Evolutionary conservation across 352 stramenopile genomes (phyloP), one percentile per base, ranked within the genome.

Genomic region (Phytophthora brassicae): DNA sequence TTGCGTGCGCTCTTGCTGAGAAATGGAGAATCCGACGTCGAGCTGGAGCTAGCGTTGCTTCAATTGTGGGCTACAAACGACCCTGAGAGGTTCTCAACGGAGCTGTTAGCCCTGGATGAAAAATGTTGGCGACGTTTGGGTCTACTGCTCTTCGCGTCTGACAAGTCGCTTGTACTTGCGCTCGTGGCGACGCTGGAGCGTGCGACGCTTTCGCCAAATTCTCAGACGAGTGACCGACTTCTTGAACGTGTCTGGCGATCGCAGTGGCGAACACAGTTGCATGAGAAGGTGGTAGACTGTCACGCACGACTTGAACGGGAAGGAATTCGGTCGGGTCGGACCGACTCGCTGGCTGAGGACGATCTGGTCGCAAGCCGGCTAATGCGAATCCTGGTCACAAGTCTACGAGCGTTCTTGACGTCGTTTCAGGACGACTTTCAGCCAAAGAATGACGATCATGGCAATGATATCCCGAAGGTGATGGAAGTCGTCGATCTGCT

Each of bases 401-500:
- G 67, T 65, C 62, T 75, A 35, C 46, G 52, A 41, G 47, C 48
- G 28, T 53, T 33, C 9, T 66, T 70, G 44, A 59, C 23, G 45
- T 50, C 46, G 8, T 69, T 20, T 53, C 36, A 58, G 58, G 63
- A 62, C 28, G 48, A 56, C 31, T n/a, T n/a, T n/a, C 52, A 57
- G 17, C 24, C 24, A 35, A 54, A 50, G 46, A 44, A 66, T 3
- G 16, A 56, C 19, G 33, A 39, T 33, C 19, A 7, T 5, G 46
- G 22, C 33, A 39, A 51, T 20, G 64, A 58, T 19, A 45, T 45
- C 17, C 61, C 61, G 14, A 56, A 46, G 16, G 35, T 61, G 17
- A 66, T 71, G 64, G 51, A 63, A 41, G 50, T 60, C n/a, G 64
- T 71, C 31, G 64, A 64, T n/a, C 51, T 71, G 39, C 35, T 71